A percentile compares a stretch with the other conserved stretches of the same genome.
Evolutionary conservation across 2,329 filamentous ascomycete genomes (phyloP).

Genomic region (Neofusicoccum sp.): DNA sequence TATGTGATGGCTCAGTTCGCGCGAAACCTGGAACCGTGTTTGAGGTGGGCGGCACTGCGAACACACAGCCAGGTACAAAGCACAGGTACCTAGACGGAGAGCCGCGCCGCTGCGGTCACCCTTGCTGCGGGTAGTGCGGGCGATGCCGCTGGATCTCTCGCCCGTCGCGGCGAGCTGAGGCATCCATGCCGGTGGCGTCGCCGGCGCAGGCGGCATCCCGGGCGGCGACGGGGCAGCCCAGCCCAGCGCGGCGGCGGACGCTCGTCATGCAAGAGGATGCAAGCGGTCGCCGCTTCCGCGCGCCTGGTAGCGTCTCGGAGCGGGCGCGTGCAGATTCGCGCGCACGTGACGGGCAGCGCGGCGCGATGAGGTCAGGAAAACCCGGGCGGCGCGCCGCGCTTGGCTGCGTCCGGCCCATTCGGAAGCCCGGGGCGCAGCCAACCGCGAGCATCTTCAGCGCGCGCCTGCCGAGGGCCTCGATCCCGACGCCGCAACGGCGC

Average conservation of each 20-base stretch:
- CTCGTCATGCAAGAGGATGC: constrained; percentile 12
- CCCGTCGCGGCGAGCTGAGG: constrained; percentile 19
- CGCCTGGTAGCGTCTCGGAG: constrained; percentile 15
- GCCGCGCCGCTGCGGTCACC: constrained; percentile 19
- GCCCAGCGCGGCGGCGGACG: constrained; percentile 6
- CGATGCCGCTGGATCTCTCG: constrained; percentile 18
- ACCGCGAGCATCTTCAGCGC: background rate
- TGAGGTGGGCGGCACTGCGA: constrained; percentile 1
- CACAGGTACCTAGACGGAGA: constrained; percentile 18
- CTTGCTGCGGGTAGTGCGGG: constrained; percentile 21
- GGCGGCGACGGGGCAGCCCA: constrained; percentile 12
- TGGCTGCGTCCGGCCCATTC: background rate
- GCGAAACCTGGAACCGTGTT: constrained; percentile 3
- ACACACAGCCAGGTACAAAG: background rate
- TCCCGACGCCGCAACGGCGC: background rate
- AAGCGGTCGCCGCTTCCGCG: constrained; percentile 14
- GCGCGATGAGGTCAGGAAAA: background rate
- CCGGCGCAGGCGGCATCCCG: constrained; percentile 9
- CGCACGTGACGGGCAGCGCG: background rate
- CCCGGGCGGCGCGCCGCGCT: background rate
- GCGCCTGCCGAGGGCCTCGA: constrained; percentile 3
- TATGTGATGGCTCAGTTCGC: constrained; percentile 15
- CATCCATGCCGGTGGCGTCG: constrained; percentile 19
- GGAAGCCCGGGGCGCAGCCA: constrained; percentile 3
- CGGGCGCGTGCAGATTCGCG: constrained; percentile 19